phyloP scores from a whole-genome alignment of 352 stramenopile genomes.

The Phytophthora capsici region DNA sequence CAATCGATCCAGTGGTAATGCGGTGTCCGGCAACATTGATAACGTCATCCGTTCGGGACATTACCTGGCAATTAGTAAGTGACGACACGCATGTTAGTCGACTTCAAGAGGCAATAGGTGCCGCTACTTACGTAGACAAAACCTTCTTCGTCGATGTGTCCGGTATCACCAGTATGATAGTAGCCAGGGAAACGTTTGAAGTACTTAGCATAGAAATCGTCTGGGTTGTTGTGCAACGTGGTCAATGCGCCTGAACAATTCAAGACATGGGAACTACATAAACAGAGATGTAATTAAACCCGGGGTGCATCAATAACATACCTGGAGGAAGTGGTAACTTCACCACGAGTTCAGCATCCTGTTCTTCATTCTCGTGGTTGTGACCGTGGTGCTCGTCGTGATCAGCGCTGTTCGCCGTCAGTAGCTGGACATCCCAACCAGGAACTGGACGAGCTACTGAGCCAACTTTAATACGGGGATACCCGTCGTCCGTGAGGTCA shows the following conservation, averaged over 20 bases:
- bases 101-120: background rate
- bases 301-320: background rate
- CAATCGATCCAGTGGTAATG: slow-evolving; percentile 88
- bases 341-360: slow-evolving; percentile 74
- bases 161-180: slow-evolving; percentile 90
- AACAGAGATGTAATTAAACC: background rate
- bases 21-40: slow-evolving; percentile 92
- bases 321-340: slow-evolving; percentile 88
- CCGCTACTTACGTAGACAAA: slow-evolving; percentile 78
- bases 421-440: slow-evolving; percentile 84
- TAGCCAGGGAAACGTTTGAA: slow-evolving; percentile 86
- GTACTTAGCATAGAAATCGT: slow-evolving; percentile 85
- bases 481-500: slow-evolving; percentile 44
- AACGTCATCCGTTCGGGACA: slow-evolving; percentile 91
- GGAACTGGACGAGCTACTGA: slow-evolving; percentile 73
- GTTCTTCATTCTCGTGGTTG: slow-evolving; percentile 61
- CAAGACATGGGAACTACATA: slow-evolving; percentile 1
- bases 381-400: slow-evolving; percentile 51
- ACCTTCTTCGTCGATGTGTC: slow-evolving; percentile 90
- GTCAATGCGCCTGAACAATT: slow-evolving; percentile 56
- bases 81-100: no score
- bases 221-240: slow-evolving; percentile 88
- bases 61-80: slow-evolving; percentile 62
- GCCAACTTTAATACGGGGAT: slow-evolving; percentile 67
- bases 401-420: slow-evolving; percentile 58